Base-by-base conservation (phyloP, 257 asterid genomes). In the Thymus quinquecostatus region DNA sequence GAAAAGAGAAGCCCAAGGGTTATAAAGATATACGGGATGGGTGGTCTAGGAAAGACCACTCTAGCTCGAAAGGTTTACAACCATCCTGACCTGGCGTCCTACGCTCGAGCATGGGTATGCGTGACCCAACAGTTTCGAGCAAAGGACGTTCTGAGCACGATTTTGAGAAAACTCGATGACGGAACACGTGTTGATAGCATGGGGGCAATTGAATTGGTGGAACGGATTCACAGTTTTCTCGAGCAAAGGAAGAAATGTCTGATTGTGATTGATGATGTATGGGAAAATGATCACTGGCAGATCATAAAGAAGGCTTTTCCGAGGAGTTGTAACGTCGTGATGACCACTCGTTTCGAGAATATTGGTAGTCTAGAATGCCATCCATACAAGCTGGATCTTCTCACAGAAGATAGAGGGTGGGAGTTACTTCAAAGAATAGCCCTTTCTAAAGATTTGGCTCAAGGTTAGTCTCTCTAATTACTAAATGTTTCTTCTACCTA, bases 31-130 rank as follows among this genome's bases (percentile, higher is more conserved):
- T 48, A 13, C 3, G 54, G 54, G 54, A 48, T 48, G 54, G 54
- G 54, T 48, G 21, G 54, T 10, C 54, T 48, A 5, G 21, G n/a
- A 10, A 48, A 48, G 54, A 6, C 14, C 0, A 1, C 27, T 74
- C 68, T n/a, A 13, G 54, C 54, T 48, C 10, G 54, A 8, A 13
- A 48, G 54, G 10, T 43, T 43, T 43, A 43, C 48, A 43, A 43
- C 48, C 48, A 43, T 9, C 2, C 1, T 6, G 10, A 7, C 0
- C 1, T 43, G 48, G 48, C 2, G 48, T 3, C 48, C 8, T 43
- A 43, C 8, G 48, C 43, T n/a, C 66, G 6, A 32, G 78, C 72
- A 1, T 80, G 85, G 85, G 80, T 58, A 13, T 72, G 85, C 41
- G n/a, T 77, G 2, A 64, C 82, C 0, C 73, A 66, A 36, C 62